A percentile compares a stretch with the other conserved stretches of the same genome.
phyloP scores from a whole-genome alignment of 768 basidiomycete species.

The Tulasnella sp. region DNA sequence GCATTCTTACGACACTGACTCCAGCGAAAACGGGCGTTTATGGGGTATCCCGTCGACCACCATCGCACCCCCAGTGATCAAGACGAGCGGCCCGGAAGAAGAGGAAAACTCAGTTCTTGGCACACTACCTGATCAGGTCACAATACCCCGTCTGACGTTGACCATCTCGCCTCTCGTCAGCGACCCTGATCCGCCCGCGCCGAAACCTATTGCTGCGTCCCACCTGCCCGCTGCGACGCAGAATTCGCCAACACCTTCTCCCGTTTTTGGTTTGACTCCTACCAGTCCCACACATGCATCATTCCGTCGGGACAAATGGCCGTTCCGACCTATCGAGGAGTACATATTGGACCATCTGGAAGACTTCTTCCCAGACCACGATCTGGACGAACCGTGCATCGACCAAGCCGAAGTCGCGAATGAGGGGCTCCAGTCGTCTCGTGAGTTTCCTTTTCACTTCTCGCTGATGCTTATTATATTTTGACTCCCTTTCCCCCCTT shows the following conservation, averaged over 20 bases:
- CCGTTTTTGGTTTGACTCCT: constrained; percentile 31
- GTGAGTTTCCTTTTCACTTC: constrained; percentile 53
- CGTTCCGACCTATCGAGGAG: constrained; percentile 86
- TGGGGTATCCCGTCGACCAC: constrained; percentile 1
- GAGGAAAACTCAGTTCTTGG: background rate
- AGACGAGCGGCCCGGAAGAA: background rate
- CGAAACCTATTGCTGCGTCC: background rate
- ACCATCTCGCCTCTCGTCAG: constrained; percentile 4
- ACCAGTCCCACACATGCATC: constrained; percentile 24
- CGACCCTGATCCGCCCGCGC: constrained; percentile 36
- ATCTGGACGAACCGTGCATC: constrained; percentile 93
- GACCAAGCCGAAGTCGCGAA: constrained; percentile 58
- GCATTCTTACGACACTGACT: background rate
- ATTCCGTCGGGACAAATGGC: constrained; percentile 67
- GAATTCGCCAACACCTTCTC: constrained; percentile 34
- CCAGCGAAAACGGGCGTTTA: constrained; percentile 21
- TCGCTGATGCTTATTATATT: constrained; percentile 34
- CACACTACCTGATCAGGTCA: background rate
- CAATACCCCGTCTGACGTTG: constrained; percentile 10
- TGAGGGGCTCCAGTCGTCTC: constrained; percentile 77
- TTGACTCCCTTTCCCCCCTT: constrained; percentile 35
- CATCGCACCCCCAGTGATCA: constrained; percentile 3
- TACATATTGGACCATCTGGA: constrained; percentile 91
- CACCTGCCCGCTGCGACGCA: constrained; percentile 38
- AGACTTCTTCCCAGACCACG: constrained; percentile 94